A percentile compares a stretch with the other conserved stretches of the same genome.
Evolutionary conservation across 768 basidiomycete genomes (phyloP).

Genomic region (Pleurotus ostreatus): DNA sequence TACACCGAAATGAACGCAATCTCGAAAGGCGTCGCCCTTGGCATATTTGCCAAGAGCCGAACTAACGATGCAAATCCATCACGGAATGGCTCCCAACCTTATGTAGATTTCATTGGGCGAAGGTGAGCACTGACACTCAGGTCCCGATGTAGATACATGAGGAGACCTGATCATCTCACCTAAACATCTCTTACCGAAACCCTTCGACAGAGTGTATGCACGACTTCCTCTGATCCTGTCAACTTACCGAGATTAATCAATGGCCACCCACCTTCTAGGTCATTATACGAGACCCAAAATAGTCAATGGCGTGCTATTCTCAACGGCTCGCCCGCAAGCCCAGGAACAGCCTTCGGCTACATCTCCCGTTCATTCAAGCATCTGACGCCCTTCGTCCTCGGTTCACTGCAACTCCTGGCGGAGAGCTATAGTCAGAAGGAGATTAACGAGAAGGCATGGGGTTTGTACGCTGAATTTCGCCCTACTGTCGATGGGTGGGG

Average conservation of each 20-base stretch:
- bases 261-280: constrained; percentile 39
- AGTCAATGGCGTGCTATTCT: constrained; percentile 83
- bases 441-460: constrained; percentile 65
- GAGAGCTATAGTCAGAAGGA: constrained; percentile 53
- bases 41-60: constrained; percentile 60
- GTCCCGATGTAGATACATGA: no score
- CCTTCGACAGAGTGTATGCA: constrained; percentile 34
- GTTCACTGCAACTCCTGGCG: constrained; percentile 69
- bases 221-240: neutral
- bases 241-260: constrained; percentile 4
- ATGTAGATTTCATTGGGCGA: constrained; percentile 81
- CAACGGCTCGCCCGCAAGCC: constrained; percentile 63
- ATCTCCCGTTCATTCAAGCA: constrained; percentile 78
- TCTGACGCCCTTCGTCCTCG: constrained; percentile 72
- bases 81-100: constrained; percentile 66
- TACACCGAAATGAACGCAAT: constrained; percentile 93
- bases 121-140: constrained; percentile 32
- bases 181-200: no score
- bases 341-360: constrained; percentile 78
- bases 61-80: constrained; percentile 46
- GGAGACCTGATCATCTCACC: no score
- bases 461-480: constrained; percentile 84
- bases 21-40: constrained; percentile 79
- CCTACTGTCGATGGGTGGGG: constrained; percentile 85
- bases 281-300: constrained; percentile 67